These are phyloP conservation scores for Irpex sp. DNA, from an alignment of 1,284 basidiomycete species.

Conservation along the genomic window DNA sequence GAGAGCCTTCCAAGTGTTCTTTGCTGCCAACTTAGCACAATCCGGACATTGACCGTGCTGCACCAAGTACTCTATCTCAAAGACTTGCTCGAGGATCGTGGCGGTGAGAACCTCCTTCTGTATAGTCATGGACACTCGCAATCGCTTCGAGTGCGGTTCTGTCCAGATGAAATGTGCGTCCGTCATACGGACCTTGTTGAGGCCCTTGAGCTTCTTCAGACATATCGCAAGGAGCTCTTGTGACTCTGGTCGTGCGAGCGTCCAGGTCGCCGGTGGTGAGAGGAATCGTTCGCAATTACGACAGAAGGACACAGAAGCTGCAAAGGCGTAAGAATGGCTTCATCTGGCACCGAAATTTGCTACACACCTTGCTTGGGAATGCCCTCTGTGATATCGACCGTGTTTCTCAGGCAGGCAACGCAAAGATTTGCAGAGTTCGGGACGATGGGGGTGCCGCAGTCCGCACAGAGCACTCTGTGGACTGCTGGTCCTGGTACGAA, in stretches of 20 bases:
- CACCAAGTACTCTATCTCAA: slow-evolving; percentile 94
- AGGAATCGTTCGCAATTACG: slow-evolving; percentile 95
- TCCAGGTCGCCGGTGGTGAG: slow-evolving; percentile 88
- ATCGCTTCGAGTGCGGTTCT: slow-evolving; percentile 92
- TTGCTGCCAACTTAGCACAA: slow-evolving; percentile 90
- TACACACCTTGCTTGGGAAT: slow-evolving; percentile 89
- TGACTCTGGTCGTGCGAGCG: slow-evolving; percentile 83
- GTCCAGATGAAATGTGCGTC: slow-evolving; percentile 99
- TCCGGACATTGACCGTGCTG: slow-evolving; percentile 95
- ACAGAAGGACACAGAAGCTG: slow-evolving; percentile 90
- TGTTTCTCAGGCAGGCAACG: slow-evolving; percentile 86
- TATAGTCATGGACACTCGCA: slow-evolving; percentile 92
- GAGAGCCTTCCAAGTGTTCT: slow-evolving; percentile 97
- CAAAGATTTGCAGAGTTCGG: slow-evolving; percentile 97
- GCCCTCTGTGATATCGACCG: slow-evolving; percentile 95
- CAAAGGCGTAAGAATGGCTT: neutral
- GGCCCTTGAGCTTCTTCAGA: slow-evolving; percentile 90
- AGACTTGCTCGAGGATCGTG: slow-evolving; percentile 95
- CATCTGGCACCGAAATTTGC: neutral
- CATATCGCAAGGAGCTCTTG: slow-evolving; percentile 89
- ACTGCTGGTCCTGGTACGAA: slow-evolving; percentile 66
- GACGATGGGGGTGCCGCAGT: slow-evolving; percentile 85
- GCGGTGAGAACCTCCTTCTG: slow-evolving; percentile 97
- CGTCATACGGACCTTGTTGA: slow-evolving; percentile 91
- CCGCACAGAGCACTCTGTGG: slow-evolving; percentile 75